phyloP scores from a whole-genome alignment of 148 eudicot genomes.

The Nyssa sinensis region DNA sequence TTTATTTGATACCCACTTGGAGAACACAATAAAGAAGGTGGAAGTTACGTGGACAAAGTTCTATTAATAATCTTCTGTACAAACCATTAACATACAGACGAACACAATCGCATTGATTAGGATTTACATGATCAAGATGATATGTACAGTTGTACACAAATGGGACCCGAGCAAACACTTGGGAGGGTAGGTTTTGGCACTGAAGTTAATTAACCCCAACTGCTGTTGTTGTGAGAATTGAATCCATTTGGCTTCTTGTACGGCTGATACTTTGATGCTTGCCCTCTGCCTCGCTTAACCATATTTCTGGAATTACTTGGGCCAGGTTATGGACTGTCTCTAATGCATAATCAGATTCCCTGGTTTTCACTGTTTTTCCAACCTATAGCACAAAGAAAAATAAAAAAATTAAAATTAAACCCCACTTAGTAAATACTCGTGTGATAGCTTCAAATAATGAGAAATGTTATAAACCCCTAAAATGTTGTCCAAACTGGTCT shows the following conservation, averaged over 20 bases:
- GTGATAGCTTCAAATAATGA: too few relatives aligned
- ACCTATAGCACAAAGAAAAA: constrained; percentile 35
- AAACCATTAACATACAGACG: background rate
- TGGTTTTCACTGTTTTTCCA: constrained; percentile 49
- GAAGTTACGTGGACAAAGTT: too few relatives aligned
- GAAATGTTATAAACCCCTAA: too few relatives aligned
- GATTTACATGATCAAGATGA: background rate
- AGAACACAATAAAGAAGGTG: background rate
- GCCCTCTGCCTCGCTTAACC: constrained; percentile 28
- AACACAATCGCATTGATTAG: background rate
- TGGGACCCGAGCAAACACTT: background rate
- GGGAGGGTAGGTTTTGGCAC: background rate
- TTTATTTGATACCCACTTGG: background rate
- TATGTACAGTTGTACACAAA: background rate
- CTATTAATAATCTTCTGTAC: too few relatives aligned
- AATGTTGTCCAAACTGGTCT: too few relatives aligned
- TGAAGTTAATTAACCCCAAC: constrained; percentile 44
- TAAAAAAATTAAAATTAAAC: background rate
- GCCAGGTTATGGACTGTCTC: constrained; percentile 49
- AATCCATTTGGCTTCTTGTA: constrained; percentile 47
- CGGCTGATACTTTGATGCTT: constrained; percentile 30
- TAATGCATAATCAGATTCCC: constrained; percentile 67
- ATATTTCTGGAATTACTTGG: constrained; percentile 71
- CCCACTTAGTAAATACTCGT: too few relatives aligned
- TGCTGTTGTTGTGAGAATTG: constrained; percentile 26